Percentiles rank a stretch among this genome's conserved stretches.
Evolutionary conservation across 192 early-diverging fungal species (phyloP).

Genomic region (Coemansia sp.): DNA sequence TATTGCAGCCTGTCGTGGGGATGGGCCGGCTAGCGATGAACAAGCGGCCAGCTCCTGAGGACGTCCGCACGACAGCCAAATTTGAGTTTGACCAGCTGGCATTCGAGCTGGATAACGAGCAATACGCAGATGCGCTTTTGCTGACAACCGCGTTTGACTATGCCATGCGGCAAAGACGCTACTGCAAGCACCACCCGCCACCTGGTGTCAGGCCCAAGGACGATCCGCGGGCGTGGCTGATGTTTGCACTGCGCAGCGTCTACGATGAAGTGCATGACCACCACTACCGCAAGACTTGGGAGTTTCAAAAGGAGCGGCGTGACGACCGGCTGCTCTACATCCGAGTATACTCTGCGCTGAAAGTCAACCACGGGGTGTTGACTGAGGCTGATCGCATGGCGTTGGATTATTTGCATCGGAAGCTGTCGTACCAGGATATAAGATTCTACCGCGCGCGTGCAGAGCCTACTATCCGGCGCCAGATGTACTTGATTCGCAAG

Average conservation of each 20-base stretch:
- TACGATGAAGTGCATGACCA: slow-evolving; percentile 85
- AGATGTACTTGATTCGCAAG: slow-evolving; percentile 64
- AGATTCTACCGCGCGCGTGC: slow-evolving; percentile 80
- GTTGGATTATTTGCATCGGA: slow-evolving; percentile 70
- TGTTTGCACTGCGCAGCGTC: slow-evolving; percentile 74
- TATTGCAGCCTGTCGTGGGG: slow-evolving; percentile 91
- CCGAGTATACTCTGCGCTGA: slow-evolving; percentile 67
- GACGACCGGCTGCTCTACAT: slow-evolving; percentile 80
- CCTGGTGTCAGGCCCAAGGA: slow-evolving; percentile 75
- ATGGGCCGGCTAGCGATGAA: slow-evolving; percentile 76
- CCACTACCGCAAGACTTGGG: slow-evolving; percentile 83
- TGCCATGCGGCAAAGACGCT: slow-evolving; percentile 78
- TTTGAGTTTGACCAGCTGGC: slow-evolving; percentile 90
- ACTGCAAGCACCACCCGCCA: slow-evolving; percentile 83
- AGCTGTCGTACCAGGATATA: slow-evolving; percentile 87
- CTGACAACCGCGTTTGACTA: slow-evolving; percentile 83
- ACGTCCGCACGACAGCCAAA: slow-evolving; percentile 63
- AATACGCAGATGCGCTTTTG: slow-evolving; percentile 78
- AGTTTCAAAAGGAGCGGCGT: slow-evolving; percentile 74
- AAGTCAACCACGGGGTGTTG: slow-evolving; percentile 46
- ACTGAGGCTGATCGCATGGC: slow-evolving; percentile 47
- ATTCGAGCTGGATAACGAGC: slow-evolving; percentile 87
- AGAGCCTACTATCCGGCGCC: slow-evolving; percentile 68
- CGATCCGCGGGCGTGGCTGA: slow-evolving; percentile 84
- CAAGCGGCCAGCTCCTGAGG: slow-evolving; percentile 61